Evolutionary conservation across 2,329 filamentous ascomycete species (phyloP), one percentile per base, ranked within the genome.

Genomic region (Phialocephala sp.): DNA sequence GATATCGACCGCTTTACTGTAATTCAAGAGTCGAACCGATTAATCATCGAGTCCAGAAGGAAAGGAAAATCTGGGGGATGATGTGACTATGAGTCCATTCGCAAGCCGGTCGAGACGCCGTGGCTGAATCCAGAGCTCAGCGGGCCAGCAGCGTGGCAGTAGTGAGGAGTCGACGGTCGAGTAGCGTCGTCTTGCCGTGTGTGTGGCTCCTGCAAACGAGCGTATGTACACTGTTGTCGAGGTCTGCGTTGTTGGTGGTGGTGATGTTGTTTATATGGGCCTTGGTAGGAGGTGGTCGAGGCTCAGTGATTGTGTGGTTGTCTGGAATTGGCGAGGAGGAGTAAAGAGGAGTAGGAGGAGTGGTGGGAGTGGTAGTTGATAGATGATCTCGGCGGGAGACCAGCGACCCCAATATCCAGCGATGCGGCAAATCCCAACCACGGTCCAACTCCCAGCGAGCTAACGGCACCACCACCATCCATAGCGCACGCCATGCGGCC

Each of bases 71-170:
- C 54, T 37, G 60, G 64, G 61, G 59, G 15, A 58, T 20, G 45
- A n/a, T 62, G 60, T 43, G 47, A 62, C 67, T 69, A 69, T 66
- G 67, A 66, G 65, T 66, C 63, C 65, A 66, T 69, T 67, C 65
- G 60, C 58, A 60, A 41, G 60, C 45, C 45, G 41, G 59, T 57
- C 67, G 59, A 67, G 64, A 67, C 65, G 67, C 65, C 65, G 67
- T 66, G 67, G 67, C 67, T 60, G 67, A 67, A 62, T 66, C 59
- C 55, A 60, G 59, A 66, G 63, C 64, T 61, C 39, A 58, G 22
- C 18, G 20, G 52, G 41, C 24, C 39, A 37, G 57, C 24, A 37
- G 57, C 41, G 43, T 24, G 45, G n/a, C 24, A 6, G 20, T 50
- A 6, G 20, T 54, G 43, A 36, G 43, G 39, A 56, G 62, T 27